Percentiles rank a stretch among this genome's conserved stretches.
Evolutionary conservation across 495 filamentous ascomycete species (phyloP).

Genomic region (Penicillium bovifimosum): DNA sequence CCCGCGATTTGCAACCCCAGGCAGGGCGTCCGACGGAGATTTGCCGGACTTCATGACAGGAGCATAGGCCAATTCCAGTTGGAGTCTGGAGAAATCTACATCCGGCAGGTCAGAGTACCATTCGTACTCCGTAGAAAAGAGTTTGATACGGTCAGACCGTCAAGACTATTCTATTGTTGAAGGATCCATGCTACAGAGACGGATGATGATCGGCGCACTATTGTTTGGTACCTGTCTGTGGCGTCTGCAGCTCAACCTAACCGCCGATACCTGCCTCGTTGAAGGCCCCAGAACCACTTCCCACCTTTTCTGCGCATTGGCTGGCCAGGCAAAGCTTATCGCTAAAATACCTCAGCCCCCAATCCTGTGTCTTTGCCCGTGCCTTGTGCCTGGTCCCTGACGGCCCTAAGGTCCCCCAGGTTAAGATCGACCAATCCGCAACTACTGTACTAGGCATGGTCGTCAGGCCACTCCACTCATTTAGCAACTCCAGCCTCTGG

Average conservation of each 20-base stretch:
- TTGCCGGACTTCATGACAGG: not conserved
- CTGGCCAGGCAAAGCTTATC: not conserved
- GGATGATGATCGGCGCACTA: slow-evolving; percentile 19
- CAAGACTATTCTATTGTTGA: slow-evolving; percentile 8
- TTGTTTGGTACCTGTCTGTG: slow-evolving; percentile 4
- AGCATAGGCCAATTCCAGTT: not conserved
- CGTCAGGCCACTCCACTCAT: not conserved
- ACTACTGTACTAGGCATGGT: not conserved
- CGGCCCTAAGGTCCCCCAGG: not conserved
- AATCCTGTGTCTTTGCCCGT: not conserved
- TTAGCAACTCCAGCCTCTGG: slow-evolving; percentile 1
- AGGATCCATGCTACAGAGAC: slow-evolving; percentile 4
- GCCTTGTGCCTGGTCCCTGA: slow-evolving; percentile 5
- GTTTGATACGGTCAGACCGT: slow-evolving; percentile 14
- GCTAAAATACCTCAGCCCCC: slow-evolving; percentile 10
- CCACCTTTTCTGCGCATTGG: not conserved
- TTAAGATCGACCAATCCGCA: slow-evolving; percentile 15
- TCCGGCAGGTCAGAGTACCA: not conserved
- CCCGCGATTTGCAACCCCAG: not conserved
- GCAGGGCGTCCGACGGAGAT: not conserved
- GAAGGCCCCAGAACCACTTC: slow-evolving; percentile 3
- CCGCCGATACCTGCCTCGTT: slow-evolving; percentile 15
- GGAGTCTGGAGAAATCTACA: not conserved
- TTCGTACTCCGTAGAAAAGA: not conserved
- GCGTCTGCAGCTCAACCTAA: slow-evolving; percentile 8